Base-by-base conservation (phyloP, 2,329 filamentous ascomycete genomes). In the Onygenales sp. region DNA sequence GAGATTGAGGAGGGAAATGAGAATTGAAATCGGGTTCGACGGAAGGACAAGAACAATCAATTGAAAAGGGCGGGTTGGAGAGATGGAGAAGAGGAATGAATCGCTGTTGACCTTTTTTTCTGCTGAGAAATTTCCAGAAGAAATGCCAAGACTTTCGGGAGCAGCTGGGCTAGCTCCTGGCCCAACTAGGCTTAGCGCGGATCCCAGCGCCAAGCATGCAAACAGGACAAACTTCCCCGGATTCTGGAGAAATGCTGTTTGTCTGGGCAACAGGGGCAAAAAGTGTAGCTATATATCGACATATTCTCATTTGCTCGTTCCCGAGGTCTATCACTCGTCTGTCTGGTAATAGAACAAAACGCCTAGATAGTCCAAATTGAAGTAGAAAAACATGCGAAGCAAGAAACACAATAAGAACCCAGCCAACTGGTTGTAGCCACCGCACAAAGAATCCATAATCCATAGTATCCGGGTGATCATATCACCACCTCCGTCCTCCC, bases 401-500 rank as follows among this genome's bases (percentile, higher is more conserved):
- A 49, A 49, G 10, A n/a, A 49, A 32, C 7, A 9, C 17, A 14
- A 14, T 32, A n/a, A 7, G 17, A 49, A 32, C 35, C 36, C 21
- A 49, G 11, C 3, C n/a, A 41, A 41, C 17, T 17, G 17, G 17
- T 39, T 17, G 17, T 36, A 49, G 7, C 5, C 5, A 6, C 9
- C 36, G 7, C 46, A 49, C 39, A 32, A 21, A 31, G 14, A 31
- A n/a, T 7, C 7, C 21, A 17, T 49, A 17, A 31, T 42, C 32
- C 45, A 8, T 13, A 6, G 11, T 13, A 9, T 21, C 8, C 21
- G 35, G 33, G 21, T 21, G 46, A 27, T n/a, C 14, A 8, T 27
- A 11, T 68, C 67, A 73, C 63, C 71, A 64, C 58, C 72, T 63
- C 51, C 70, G 61, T 55, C 65, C 59, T 53, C 60, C 55, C 49